Percentiles rank a stretch among this genome's conserved stretches.
Conservation (phyloP, 1,139 yeast genomes). For the Taiozyma onychis region DNA sequence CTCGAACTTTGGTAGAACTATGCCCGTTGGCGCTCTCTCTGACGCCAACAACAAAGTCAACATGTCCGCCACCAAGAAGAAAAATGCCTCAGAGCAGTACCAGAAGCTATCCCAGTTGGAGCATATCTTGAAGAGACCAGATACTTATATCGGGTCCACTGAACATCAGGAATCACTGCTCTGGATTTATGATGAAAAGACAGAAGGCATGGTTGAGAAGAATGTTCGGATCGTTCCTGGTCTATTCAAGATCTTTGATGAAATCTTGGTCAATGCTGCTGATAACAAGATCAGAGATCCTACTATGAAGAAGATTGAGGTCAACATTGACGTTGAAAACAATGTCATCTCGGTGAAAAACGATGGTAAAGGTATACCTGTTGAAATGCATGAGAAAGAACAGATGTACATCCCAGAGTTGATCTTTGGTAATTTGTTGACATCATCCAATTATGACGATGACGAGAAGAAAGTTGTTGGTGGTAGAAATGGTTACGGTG, state of each 20-base stretch:
- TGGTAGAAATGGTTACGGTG: constrained; percentile 99
- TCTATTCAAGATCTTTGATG: constrained; percentile 92
- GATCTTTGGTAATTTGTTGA: constrained; percentile 91
- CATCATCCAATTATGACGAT: constrained; percentile 95
- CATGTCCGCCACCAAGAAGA: constrained; percentile 11
- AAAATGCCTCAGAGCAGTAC: constrained; percentile 72
- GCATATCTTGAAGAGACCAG: constrained; percentile 96
- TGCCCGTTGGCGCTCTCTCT: neutral
- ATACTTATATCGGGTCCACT: constrained; percentile 94
- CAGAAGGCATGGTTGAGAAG: constrained; percentile 66
- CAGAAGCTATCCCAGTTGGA: constrained; percentile 93
- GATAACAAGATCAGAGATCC: constrained; percentile 97
- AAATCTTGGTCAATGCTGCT: constrained; percentile 95
- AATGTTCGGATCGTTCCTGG: constrained; percentile 90
- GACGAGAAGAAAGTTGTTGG: constrained; percentile 95
- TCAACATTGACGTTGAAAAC: constrained; percentile 68
- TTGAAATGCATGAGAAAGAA: constrained; percentile 90
- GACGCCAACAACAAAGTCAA: constrained; percentile 9
- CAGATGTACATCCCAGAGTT: constrained; percentile 92
- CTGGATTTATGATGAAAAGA: constrained; percentile 77
- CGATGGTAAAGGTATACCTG: constrained; percentile 95
- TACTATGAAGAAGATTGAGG: constrained; percentile 77
- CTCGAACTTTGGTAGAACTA: neutral
- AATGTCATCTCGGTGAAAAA: constrained; percentile 78
- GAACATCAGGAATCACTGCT: constrained; percentile 73